Percentiles rank a stretch among this genome's conserved stretches.
Evolutionary conservation across 139 green algal genomes (phyloP).

Genomic region (Gonium pectorale): DNA sequence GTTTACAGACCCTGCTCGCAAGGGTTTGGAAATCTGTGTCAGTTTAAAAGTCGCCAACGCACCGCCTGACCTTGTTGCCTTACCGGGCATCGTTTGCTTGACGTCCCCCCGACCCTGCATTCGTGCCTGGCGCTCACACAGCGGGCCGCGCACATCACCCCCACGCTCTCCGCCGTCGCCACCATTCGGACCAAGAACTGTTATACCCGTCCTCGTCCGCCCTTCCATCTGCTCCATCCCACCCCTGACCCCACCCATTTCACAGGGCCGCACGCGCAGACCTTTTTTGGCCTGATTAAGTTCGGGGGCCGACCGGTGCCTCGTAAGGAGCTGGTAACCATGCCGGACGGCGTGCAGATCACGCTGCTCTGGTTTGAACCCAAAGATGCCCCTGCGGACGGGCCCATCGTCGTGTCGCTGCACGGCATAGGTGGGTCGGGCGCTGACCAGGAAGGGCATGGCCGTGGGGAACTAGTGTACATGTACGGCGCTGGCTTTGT

Average conservation of each 20-base stretch:
- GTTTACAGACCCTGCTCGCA: neutral
- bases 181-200: too few relatives aligned
- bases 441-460: too few relatives aligned
- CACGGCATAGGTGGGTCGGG: conserved; percentile 44
- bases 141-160: too few relatives aligned
- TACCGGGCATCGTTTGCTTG: neutral
- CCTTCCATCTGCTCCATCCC: neutral
- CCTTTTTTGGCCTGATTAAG: conserved; percentile 10
- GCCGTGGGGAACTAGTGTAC: too few relatives aligned
- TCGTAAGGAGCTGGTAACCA: neutral
- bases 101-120: too few relatives aligned
- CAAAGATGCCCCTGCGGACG: neutral
- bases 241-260: neutral
- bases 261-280: conserved; percentile 22
- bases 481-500: too few relatives aligned
- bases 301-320: neutral
- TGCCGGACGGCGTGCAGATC: conserved; percentile 21
- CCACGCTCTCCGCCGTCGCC: too few relatives aligned
- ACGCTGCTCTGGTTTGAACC: conserved; percentile 25
- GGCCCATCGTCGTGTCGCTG: conserved; percentile 7
- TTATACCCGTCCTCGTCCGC: neutral
- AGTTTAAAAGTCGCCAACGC: neutral
- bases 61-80: too few relatives aligned
- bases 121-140: neutral
- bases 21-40: neutral